phyloP scores from a whole-genome alignment of 164 flowering plant genomes.

The Tinospora cordifolia region DNA sequence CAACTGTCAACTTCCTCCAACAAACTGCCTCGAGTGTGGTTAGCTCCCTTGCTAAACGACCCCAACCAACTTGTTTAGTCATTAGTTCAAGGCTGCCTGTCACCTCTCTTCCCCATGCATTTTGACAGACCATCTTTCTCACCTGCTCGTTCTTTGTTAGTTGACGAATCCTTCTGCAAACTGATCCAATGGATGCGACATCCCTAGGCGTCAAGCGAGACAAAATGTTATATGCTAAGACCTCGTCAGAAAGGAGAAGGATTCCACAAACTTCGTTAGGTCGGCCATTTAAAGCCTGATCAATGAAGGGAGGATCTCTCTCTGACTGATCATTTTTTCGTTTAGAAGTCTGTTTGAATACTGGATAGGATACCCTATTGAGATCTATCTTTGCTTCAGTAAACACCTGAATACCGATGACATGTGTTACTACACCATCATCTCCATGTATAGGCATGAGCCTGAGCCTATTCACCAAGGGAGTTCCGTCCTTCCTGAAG shows the following conservation, averaged over 20 bases:
- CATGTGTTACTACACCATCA: slow-evolving; percentile 67
- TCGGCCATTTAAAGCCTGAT: slow-evolving; percentile 20
- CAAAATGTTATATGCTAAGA: slow-evolving; percentile 59
- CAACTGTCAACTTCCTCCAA: slow-evolving; percentile 87
- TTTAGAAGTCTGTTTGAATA: slow-evolving; percentile 28
- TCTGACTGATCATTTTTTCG: not conserved
- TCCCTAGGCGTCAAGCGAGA: slow-evolving; percentile 77
- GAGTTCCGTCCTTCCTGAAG: slow-evolving; percentile 86
- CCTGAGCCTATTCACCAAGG: slow-evolving; percentile 71
- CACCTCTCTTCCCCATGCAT: slow-evolving; percentile 90
- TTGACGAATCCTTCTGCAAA: slow-evolving; percentile 55
- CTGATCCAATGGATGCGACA: slow-evolving; percentile 81
- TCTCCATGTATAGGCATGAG: slow-evolving; percentile 81
- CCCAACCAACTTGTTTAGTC: slow-evolving; percentile 80
- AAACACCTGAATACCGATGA: slow-evolving; percentile 83
- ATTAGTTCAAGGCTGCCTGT: slow-evolving; percentile 71
- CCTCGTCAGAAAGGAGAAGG: slow-evolving; percentile 76
- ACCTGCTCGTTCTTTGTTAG: slow-evolving; percentile 73
- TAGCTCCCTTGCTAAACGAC: slow-evolving; percentile 73
- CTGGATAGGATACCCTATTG: slow-evolving; percentile 55
- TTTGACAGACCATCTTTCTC: slow-evolving; percentile 93
- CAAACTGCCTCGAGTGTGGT: slow-evolving; percentile 92
- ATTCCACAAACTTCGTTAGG: slow-evolving; percentile 58
- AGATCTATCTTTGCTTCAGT: slow-evolving; percentile 71
- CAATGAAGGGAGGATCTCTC: not conserved